phyloP scores from a whole-genome alignment of 805 yeast species.

The Sungouiella thailandica region DNA sequence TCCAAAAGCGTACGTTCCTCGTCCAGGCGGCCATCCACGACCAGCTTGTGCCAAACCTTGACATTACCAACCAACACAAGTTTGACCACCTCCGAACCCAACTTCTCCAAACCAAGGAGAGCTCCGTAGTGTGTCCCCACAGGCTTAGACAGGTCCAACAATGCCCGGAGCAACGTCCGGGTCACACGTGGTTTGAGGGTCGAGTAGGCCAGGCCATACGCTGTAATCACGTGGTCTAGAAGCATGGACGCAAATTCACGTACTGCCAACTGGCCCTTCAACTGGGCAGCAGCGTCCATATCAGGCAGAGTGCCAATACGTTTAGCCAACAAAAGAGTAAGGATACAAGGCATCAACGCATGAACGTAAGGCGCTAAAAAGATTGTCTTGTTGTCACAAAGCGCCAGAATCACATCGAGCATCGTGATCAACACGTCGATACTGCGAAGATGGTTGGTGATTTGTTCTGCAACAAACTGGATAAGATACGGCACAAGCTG shows the following conservation, averaged over 20 bases:
- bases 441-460: slow-evolving; percentile 79
- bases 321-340: slow-evolving; percentile 85
- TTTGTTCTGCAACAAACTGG: slow-evolving; percentile 92
- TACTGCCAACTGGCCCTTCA: slow-evolving; percentile 49
- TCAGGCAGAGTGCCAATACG: slow-evolving; percentile 63
- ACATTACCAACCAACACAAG: slow-evolving; percentile 81
- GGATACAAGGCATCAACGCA: slow-evolving; percentile 92
- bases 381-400: slow-evolving; percentile 75
- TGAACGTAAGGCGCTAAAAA: slow-evolving; percentile 95
- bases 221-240: slow-evolving; percentile 68
- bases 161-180: slow-evolving; percentile 85
- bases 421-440: slow-evolving; percentile 70
- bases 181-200: slow-evolving; percentile 91
- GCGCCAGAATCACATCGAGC: slow-evolving; percentile 83
- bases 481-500: slow-evolving; percentile 95
- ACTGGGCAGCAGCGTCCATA: slow-evolving; percentile 30
- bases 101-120: slow-evolving; percentile 71
- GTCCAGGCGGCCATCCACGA: slow-evolving; percentile 41
- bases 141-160: slow-evolving; percentile 77
- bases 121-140: slow-evolving; percentile 92
- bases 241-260: slow-evolving; percentile 87
- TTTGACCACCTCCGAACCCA: slow-evolving; percentile 86
- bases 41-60: slow-evolving; percentile 68
- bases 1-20: slow-evolving; percentile 45
- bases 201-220: slow-evolving; percentile 80